Conservation (phyloP, 1,139 yeast genomes). For the Candida sp. region DNA sequence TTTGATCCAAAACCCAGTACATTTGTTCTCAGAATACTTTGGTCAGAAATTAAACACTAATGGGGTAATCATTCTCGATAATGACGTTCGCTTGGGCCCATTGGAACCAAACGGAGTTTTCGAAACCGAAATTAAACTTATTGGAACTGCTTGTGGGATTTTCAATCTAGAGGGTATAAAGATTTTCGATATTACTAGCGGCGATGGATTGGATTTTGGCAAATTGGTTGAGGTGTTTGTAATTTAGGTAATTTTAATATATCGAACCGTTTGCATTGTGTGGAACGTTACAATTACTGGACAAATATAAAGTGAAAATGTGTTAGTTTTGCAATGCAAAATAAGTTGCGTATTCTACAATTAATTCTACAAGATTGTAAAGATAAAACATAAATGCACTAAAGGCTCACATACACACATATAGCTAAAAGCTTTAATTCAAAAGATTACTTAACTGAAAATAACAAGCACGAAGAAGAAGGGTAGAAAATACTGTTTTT, state of each 20-base stretch:
- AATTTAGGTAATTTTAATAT: conserved; percentile 13
- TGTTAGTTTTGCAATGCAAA: no score
- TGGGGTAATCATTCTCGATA: conserved; percentile 60
- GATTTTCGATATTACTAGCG: conserved; percentile 58
- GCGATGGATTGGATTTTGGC: conserved; percentile 74
- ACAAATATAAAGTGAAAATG: no score
- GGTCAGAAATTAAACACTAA: conserved; percentile 29
- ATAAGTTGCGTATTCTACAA: no score
- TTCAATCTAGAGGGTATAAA: conserved; percentile 63
- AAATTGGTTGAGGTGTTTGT: conserved; percentile 69
- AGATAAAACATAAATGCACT: no score
- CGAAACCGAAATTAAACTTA: conserved; percentile 58
- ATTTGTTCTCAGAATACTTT: conserved; percentile 31
- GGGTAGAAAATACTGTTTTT: no score
- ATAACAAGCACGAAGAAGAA: no score
- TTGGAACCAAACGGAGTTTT: conserved; percentile 60
- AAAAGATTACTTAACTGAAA: no score
- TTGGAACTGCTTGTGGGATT: conserved; percentile 65
- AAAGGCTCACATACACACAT: no score
- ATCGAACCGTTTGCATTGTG: neutral
- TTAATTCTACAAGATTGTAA: no score
- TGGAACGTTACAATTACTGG: no score
- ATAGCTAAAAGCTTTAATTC: no score
- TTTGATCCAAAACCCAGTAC: conserved; percentile 19
- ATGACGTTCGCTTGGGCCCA: conserved; percentile 64